phyloP scores from a whole-genome alignment of 306 rosid species.

The Gleditsia sinensis region DNA sequence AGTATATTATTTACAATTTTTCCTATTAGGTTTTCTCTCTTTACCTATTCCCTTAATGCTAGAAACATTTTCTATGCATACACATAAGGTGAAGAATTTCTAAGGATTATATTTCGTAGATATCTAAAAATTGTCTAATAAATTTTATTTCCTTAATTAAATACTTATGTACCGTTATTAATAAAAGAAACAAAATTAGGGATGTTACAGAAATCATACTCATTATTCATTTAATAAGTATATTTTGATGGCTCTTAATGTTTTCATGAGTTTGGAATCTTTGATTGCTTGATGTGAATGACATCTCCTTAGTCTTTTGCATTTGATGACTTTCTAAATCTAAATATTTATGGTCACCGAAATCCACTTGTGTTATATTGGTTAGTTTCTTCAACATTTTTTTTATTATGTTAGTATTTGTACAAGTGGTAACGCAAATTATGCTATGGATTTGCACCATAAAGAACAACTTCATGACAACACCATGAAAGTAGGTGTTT shows the following conservation, averaged over 20 bases:
- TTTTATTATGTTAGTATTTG: slow-evolving; percentile 30
- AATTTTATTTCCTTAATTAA: too few species aligned
- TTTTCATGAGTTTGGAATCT: background rate
- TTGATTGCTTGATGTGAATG: slow-evolving; percentile 27
- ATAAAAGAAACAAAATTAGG: too few species aligned
- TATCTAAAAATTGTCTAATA: too few species aligned
- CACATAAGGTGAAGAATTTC: too few species aligned
- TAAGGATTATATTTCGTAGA: too few species aligned
- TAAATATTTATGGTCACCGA: slow-evolving; percentile 17
- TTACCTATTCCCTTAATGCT: too few species aligned
- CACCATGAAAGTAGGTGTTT: too few species aligned
- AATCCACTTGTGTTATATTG: slow-evolving; percentile 1
- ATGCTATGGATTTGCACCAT: slow-evolving; percentile 93
- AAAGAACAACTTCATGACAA: slow-evolving; percentile 96
- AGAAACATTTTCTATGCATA: too few species aligned
- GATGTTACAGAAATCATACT: too few species aligned
- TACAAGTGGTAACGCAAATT: slow-evolving; percentile 85
- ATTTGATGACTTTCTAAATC: background rate
- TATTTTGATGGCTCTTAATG: background rate
- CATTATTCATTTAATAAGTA: slow-evolving; percentile 25
- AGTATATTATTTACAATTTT: too few species aligned
- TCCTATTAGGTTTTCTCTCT: too few species aligned
- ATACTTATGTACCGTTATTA: too few species aligned
- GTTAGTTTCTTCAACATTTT: slow-evolving; percentile 19
- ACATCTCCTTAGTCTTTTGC: background rate